These are phyloP conservation scores for Starmerella asiatica DNA, from an alignment of 805 yeast species.

Conservation along the genomic window DNA sequence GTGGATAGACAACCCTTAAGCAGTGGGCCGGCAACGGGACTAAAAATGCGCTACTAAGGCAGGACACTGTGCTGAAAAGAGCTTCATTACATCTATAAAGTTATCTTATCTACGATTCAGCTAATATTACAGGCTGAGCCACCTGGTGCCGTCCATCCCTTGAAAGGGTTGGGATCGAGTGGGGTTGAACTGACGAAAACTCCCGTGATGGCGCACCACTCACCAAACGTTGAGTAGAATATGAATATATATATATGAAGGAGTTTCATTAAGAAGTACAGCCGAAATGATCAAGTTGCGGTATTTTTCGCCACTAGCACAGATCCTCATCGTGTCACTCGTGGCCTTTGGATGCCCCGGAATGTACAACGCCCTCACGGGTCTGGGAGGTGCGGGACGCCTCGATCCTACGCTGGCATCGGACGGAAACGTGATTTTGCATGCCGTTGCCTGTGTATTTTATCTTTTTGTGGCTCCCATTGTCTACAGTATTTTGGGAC, in stretches of 20 bases:
- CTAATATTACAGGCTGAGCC: too few relatives aligned
- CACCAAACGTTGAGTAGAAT: neutral
- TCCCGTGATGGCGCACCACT: too few relatives aligned
- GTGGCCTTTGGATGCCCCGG: slow-evolving; percentile 28
- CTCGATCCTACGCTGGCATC: slow-evolving; percentile 23
- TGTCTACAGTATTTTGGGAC: slow-evolving; percentile 23
- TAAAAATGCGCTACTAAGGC: too few relatives aligned
- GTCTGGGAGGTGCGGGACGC: slow-evolving; percentile 27
- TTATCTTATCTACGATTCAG: too few relatives aligned
- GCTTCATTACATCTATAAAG: too few relatives aligned
- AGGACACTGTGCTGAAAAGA: too few relatives aligned
- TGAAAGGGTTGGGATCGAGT: too few relatives aligned
- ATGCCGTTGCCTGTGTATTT: slow-evolving; percentile 22
- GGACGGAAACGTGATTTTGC: slow-evolving; percentile 25
- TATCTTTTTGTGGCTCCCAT: slow-evolving; percentile 25
- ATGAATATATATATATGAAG: neutral
- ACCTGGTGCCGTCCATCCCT: too few relatives aligned
- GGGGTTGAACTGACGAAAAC: too few relatives aligned
- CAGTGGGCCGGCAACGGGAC: too few relatives aligned
- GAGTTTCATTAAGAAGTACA: neutral
- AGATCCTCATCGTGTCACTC: slow-evolving; percentile 21
- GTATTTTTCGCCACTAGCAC: slow-evolving; percentile 16
- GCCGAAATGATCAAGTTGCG: slow-evolving; percentile 4
- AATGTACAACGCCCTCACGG: slow-evolving; percentile 26
- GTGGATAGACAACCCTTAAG: too few relatives aligned